Conservation (phyloP, 768 basidiomycete genomes). For the Calocera viscosa region DNA sequence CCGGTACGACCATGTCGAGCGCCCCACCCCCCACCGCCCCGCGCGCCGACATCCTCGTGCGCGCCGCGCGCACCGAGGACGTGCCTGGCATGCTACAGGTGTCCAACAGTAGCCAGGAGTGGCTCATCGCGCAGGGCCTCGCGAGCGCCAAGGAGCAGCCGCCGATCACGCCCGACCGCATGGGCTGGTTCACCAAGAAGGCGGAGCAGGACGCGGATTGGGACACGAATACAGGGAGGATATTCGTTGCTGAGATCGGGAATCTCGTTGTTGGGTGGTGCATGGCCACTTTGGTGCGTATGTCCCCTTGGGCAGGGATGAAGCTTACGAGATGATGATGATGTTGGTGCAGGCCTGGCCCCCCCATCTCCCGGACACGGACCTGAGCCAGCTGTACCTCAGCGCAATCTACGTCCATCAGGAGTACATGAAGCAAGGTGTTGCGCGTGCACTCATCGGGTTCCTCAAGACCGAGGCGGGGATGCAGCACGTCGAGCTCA, state of each 20-base stretch:
- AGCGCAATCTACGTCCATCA: not conserved
- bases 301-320: too few species aligned
- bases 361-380: not conserved
- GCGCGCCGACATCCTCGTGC: not conserved
- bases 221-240: not conserved
- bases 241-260: not conserved
- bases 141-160: not conserved
- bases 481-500: not conserved
- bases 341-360: not conserved
- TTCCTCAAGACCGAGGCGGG: not conserved
- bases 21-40: too few species aligned
- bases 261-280: not conserved
- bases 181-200: not conserved
- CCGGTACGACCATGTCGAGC: not conserved
- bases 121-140: slow-evolving; percentile 2
- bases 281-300: not conserved
- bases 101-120: not conserved
- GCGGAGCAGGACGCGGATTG: not conserved
- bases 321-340: too few species aligned
- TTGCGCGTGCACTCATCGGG: not conserved
- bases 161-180: not conserved
- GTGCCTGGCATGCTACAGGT: not conserved
- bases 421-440: not conserved
- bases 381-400: not conserved
- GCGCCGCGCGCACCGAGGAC: not conserved